Evolutionary conservation across 306 rosid genomes (phyloP), one percentile per base, ranked within the genome.

Genomic region (Cucumis hystrix): DNA sequence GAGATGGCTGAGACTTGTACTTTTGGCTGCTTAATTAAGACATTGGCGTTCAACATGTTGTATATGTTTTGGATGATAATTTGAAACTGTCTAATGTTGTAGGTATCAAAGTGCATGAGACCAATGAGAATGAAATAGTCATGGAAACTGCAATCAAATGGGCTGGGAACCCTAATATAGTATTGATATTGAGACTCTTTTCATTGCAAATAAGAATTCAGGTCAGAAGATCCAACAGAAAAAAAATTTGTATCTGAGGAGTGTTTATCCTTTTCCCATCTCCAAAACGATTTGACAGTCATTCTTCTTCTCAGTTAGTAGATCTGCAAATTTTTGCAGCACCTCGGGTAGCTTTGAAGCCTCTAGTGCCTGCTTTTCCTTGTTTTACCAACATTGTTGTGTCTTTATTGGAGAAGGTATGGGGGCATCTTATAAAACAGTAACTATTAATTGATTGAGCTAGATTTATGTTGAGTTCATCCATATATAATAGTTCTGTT

Each of bases 331-430:
- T 94, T 77, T 94, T 90, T 84, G 90, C 82, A 0, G 28, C 88
- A 23, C 92, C 87, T 0, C 87, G 97, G 80, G 66, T 89, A 76
- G 75, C 88, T 82, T 80, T 95, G 82, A 92, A 88, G 82, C 97
- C 98, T 85, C 85, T 95, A 23, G 97, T 92, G 52, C 93, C 98
- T 11, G 83, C 90, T 23, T 83, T 95, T 81, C 98, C 98, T 6
- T 95, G 98, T 83, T 95, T 95, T 60, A 86, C 92, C 56, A 92
- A 85, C 83, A 83, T 88, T 79, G 84, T 83, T 25, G 85, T 87
- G 8, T 95, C 96, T 60, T 95, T 95, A 89, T 77, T 95, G 93
- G 97, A 95, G 82, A 95, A 92, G 95, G 98, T 94, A 83, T 65
- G 75, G 35, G 61, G 79, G 69, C 67, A 39, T 49, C 25, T 45